These are phyloP conservation scores for Sphagnurus paluster DNA, from an alignment of 1,284 basidiomycete genomes.

Conservation along the genomic window DNA sequence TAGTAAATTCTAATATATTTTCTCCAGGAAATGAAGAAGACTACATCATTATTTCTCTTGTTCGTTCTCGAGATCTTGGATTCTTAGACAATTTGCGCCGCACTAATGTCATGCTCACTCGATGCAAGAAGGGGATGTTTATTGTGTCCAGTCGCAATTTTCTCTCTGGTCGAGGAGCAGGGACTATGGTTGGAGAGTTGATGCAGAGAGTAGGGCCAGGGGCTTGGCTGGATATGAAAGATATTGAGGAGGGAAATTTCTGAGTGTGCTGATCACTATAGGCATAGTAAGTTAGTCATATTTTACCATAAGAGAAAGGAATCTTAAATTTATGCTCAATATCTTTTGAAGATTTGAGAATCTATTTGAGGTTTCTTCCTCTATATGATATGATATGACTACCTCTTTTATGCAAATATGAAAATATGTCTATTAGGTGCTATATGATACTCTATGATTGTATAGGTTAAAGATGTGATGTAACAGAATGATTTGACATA, in stretches of 20 bases:
- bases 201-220: constrained; percentile 37
- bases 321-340: background rate
- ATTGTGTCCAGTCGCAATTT: constrained; percentile 61
- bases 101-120: constrained; percentile 70
- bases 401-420: background rate
- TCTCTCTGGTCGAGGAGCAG: constrained; percentile 44
- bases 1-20: constrained; percentile 6
- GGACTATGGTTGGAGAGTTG: constrained; percentile 51
- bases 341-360: background rate
- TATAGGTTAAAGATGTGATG: constrained; percentile 28
- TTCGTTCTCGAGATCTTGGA: constrained; percentile 57
- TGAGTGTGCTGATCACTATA: constrained; percentile 10
- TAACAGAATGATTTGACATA: constrained; percentile 12
- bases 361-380: constrained; percentile 11
- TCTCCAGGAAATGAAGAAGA: constrained; percentile 59
- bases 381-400: constrained; percentile 13
- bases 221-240: constrained; percentile 39
- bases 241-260: constrained; percentile 42
- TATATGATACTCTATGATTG: background rate
- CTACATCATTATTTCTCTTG: constrained; percentile 61
- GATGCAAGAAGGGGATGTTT: constrained; percentile 70
- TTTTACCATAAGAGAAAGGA: constrained; percentile 14
- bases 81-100: constrained; percentile 58
- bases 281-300: constrained; percentile 13
- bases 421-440: background rate